Base-by-base conservation (phyloP, 2,329 filamentous ascomycete species). In the Alternaria alternata region DNA sequence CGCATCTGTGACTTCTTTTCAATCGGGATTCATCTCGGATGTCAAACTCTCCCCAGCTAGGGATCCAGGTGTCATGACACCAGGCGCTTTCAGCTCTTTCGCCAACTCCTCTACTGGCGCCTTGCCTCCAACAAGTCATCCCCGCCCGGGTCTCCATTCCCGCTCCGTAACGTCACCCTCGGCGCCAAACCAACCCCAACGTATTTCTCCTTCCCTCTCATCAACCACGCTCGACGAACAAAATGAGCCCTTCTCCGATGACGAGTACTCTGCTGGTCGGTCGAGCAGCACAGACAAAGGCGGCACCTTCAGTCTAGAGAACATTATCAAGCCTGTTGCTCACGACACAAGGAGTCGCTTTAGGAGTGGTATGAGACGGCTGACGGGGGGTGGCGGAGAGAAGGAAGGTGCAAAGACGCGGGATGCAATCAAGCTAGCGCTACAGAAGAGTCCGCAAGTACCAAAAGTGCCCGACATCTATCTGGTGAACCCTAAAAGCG, bases 151-250 rank as follows among this genome's bases (percentile, higher is more conserved):
- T 3, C 82, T 96, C 20, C 94, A 97, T 74, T 86, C 88, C 6
- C 89, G 94, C 18, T 96, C 93, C 12, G 87, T 96, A 52, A 97
- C 94, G 0, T 96, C 92, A 0, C 94, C 94, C 1, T 84, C 83
- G 14, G 86, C 86, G 62, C 81, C 75, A 32, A 75, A 84, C 58
- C 78, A 82, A 43, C 78, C 79, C 51, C 78, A 80, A 28, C 79
- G 76, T 28, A 78, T 78, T 59, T 78, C 73, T 26, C 83, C 88
- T 63, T 77, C 82, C 34, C 82, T 87, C 55, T 84, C 83, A 12
- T 84, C 91, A 49, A 82, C 88, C 3, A 92, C 90, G 0, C 91
- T 96, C 59, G 93, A 96, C 58, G 93, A 97, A 67, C 82, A 80
- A 39, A 79, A 92, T 42, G 91, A 91, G 52, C 85, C 91, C 0